Evolutionary conservation across 306 rosid genomes (phyloP).

Genomic region (Rubus parviflorus): DNA sequence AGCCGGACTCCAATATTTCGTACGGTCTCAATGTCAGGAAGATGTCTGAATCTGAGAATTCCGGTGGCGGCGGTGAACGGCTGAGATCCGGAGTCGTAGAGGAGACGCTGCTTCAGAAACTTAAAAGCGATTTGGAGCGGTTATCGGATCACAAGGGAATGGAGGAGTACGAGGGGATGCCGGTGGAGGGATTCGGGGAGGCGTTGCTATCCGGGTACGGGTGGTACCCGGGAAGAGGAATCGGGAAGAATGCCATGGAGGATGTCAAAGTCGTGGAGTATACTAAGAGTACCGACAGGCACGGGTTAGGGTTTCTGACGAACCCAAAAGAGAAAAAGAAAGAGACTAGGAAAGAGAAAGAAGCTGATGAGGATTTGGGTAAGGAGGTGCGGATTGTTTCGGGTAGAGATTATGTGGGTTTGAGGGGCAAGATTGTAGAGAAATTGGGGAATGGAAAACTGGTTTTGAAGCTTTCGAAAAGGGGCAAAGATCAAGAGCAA

Average conservation of each 20-base stretch:
- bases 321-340: slow-evolving; percentile 1
- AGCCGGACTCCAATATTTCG: slow-evolving; percentile 42
- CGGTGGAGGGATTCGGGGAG: slow-evolving; percentile 76
- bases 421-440: slow-evolving; percentile 51
- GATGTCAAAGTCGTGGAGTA: slow-evolving; percentile 60
- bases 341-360: slow-evolving; percentile 8
- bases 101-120: slow-evolving; percentile 45
- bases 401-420: slow-evolving; percentile 54
- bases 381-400: slow-evolving; percentile 53
- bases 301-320: slow-evolving; percentile 66
- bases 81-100: slow-evolving; percentile 24
- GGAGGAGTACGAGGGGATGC: slow-evolving; percentile 60
- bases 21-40: slow-evolving; percentile 61
- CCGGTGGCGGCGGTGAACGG: slow-evolving; percentile 1
- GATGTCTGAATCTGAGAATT: not conserved
- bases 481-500: slow-evolving; percentile 12
- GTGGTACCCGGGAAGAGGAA: slow-evolving; percentile 81
- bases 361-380: slow-evolving; percentile 5
- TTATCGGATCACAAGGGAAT: slow-evolving; percentile 60
- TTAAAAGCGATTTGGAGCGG: slow-evolving; percentile 50
- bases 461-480: slow-evolving; percentile 43
- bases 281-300: slow-evolving; percentile 49
- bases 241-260: slow-evolving; percentile 69
- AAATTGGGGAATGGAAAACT: slow-evolving; percentile 34
- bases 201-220: slow-evolving; percentile 87